Evolutionary conservation across 805 yeast genomes (phyloP), one percentile per base, ranked within the genome.

Genomic region (Saturnispora halmiae): DNA sequence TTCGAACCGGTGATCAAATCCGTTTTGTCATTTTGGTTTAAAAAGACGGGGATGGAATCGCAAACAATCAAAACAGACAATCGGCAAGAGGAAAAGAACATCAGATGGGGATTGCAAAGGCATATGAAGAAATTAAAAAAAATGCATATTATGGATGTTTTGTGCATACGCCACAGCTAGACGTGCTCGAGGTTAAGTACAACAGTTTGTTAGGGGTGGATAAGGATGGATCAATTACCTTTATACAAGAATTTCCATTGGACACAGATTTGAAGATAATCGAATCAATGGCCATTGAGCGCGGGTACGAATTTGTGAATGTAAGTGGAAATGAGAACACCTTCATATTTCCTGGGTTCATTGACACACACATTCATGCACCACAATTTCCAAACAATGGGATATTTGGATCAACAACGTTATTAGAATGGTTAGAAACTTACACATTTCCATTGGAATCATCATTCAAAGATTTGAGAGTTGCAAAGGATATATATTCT

Each of bases 361-460:
- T 83, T 4, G 94, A 84, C 51, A 81, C 92, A 1, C 94, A 83
- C 56, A 79, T 80, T 35, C 94, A 83, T 58, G 92, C 94, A 2
- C 78, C 94, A 2, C 94, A 83, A 58, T 83, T 74, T 52, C 92
- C 92, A 10, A 83, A 83, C 56, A 67, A 70, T 36, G 92, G 94
- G 9, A 76, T 92, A 20, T 90, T 94, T 46, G 88, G 94, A 20
- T 80, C 79, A 44, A 67, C 85, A 2, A 90, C 95, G 2, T 66
- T 92, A 32, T 64, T 92, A 42, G 94, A 90, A 48, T 92, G 98
- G 98, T 69, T 92, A 35, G 72, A 76, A 20, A 75, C 72, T 18
- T 87, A 86, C 58, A 92, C 98, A 0, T 92, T 88, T 66, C 94
- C 96, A 1, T 60, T 88, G 42, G 98, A 92, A 60, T 66, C 82